Conservation (phyloP, 768 basidiomycete genomes). For the Xerocomellus intermedius region DNA sequence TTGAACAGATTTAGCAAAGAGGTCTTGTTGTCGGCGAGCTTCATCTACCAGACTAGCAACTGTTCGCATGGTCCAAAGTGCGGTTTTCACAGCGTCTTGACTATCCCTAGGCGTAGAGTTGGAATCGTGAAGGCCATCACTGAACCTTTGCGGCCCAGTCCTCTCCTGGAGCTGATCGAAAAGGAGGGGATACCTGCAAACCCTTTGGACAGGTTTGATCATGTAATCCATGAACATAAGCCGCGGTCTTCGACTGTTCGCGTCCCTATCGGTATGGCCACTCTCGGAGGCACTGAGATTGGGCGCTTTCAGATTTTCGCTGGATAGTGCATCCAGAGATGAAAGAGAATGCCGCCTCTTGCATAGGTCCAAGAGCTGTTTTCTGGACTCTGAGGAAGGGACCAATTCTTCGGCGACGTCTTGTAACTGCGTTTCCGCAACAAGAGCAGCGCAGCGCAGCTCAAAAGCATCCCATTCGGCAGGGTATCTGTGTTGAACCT, state of each 20-base stretch:
- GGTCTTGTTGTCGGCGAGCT: conserved; percentile 66
- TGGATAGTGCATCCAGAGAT: conserved; percentile 46
- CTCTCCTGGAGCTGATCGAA: conserved; percentile 62
- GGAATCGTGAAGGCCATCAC: background rate
- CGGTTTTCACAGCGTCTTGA: conserved; percentile 35
- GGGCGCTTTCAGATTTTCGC: conserved; percentile 33
- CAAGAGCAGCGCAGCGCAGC: conserved; percentile 62
- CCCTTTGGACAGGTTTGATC: conserved; percentile 95
- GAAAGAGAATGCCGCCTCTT: conserved; percentile 48
- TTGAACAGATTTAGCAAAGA: conserved; percentile 61
- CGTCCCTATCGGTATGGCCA: conserved; percentile 32
- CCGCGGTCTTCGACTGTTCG: conserved; percentile 34
- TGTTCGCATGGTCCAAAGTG: conserved; percentile 68
- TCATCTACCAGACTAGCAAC: conserved; percentile 81
- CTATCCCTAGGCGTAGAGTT: background rate
- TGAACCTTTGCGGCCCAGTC: background rate
- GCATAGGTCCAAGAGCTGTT: conserved; percentile 30
- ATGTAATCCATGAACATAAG: conserved; percentile 82
- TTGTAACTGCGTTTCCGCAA: conserved; percentile 36
- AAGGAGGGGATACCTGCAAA: conserved; percentile 93
- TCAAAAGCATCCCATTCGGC: conserved; percentile 86
- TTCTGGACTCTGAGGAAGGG: conserved; percentile 6
- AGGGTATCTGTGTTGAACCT: conserved; percentile 58
- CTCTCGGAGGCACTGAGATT: conserved; percentile 29
- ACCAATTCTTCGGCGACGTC: conserved; percentile 5